Conservation (phyloP, 768 basidiomycete genomes). For the Collybiopsis luxurians region DNA sequence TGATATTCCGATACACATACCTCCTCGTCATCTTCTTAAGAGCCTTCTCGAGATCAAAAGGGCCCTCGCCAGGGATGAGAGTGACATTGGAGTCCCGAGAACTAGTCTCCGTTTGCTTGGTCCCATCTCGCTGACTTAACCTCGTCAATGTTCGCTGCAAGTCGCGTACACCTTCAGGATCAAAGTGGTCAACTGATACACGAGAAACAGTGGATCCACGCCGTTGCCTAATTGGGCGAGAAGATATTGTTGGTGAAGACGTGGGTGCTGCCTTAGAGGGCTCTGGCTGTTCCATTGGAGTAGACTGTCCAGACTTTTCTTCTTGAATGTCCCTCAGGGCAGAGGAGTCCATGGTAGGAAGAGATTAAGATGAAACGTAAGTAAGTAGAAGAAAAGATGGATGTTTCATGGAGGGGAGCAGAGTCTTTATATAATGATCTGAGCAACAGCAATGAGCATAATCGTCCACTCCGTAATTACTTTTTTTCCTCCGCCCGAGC, state of each 20-base stretch:
- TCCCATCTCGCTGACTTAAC: conserved; percentile 14
- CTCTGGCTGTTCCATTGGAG: not conserved
- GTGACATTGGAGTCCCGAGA: conserved; percentile 23
- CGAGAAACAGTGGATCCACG: conserved; percentile 22
- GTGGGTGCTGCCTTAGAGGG: not conserved
- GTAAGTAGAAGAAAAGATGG: not conserved
- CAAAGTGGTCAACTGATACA: conserved; percentile 49
- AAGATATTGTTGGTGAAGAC: not conserved
- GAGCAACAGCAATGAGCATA: no score
- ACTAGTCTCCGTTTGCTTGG: conserved; percentile 13
- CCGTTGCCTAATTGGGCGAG: not conserved
- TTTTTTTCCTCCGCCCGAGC: no score
- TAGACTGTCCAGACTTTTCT: not conserved
- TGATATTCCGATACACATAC: conserved; percentile 21
- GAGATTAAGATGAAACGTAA: not conserved
- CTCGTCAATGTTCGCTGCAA: conserved; percentile 36
- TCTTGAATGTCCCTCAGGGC: conserved; percentile 2
- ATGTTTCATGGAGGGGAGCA: no score
- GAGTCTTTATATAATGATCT: no score
- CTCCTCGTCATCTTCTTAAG: conserved; percentile 28
- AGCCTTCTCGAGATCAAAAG: conserved; percentile 36
- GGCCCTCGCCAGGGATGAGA: conserved; percentile 18
- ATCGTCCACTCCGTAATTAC: no score
- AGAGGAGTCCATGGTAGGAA: not conserved
- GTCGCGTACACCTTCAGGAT: conserved; percentile 45